Conservation (phyloP, 2,329 filamentous ascomycete genomes). For the Pseudocercospora ulei region DNA sequence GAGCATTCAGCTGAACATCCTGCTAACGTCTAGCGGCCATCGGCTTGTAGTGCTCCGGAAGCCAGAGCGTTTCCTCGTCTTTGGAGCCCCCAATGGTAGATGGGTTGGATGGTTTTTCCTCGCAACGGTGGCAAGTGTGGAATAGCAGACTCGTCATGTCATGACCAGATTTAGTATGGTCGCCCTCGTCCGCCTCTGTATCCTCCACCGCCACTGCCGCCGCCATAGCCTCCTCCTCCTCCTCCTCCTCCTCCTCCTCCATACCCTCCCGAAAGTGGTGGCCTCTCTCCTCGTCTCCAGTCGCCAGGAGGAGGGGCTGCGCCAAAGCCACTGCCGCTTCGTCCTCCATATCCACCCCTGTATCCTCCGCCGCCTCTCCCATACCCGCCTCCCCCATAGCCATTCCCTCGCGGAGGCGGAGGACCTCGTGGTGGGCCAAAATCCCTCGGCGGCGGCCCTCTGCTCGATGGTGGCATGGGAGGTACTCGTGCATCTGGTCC, state of each 20-base stretch:
- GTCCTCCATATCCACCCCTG: conserved; percentile 25
- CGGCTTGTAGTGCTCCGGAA: conserved; percentile 1
- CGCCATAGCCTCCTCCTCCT: conserved; percentile 22
- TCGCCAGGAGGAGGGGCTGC: conserved; percentile 32
- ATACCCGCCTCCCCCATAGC: conserved; percentile 24
- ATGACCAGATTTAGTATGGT: conserved; percentile 22
- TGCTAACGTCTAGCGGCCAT: neutral
- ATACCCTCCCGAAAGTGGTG: conserved; percentile 27
- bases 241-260: conserved; percentile 19
- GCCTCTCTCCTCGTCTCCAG: conserved; percentile 36
- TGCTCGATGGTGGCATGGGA: conserved; percentile 45
- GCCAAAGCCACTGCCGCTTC: conserved; percentile 27
- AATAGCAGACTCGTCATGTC: conserved; percentile 5
- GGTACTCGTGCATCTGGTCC: conserved; percentile 64
- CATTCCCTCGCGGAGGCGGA: conserved; percentile 24
- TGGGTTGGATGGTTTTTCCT: conserved; percentile 8
- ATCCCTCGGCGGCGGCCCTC: conserved; percentile 28
- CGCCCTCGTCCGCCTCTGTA: conserved; percentile 27
- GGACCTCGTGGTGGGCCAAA: conserved; percentile 35
- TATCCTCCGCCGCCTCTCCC: conserved; percentile 21
- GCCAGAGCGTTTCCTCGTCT: neutral
- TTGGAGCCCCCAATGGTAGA: conserved; percentile 2
- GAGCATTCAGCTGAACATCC: conserved; percentile 3
- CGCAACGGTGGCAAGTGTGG: neutral
- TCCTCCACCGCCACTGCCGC: conserved; percentile 25